Evolutionary conservation across 768 basidiomycete species (phyloP).

Genomic region (Mycena indigotica): DNA sequence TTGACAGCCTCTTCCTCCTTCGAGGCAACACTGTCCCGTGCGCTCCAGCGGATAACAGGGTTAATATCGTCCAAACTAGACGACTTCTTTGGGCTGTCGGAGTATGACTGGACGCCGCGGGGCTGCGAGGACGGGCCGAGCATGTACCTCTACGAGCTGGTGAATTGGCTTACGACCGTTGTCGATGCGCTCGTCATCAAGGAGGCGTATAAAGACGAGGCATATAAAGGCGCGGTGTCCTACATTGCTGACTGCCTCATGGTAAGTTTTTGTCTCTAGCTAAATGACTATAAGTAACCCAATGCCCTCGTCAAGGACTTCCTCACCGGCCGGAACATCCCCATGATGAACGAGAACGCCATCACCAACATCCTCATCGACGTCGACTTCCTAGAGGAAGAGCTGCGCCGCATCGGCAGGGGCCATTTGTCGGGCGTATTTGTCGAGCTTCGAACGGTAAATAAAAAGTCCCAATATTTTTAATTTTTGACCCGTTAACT

Average conservation of each 20-base stretch:
- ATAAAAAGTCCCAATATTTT: conserved; percentile 28
- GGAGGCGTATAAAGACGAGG: conserved; percentile 84
- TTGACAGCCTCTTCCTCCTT: conserved; percentile 69
- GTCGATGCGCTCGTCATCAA: conserved; percentile 88
- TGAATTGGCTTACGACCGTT: conserved; percentile 95
- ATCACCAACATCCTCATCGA: conserved; percentile 85
- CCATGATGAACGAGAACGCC: conserved; percentile 86
- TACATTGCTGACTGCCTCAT: conserved; percentile 88
- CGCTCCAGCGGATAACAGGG: conserved; percentile 73
- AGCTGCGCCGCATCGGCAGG: conserved; percentile 75
- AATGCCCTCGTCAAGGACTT: too few relatives aligned
- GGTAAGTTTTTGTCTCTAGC: conserved; percentile 61
- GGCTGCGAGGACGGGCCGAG: conserved; percentile 76
- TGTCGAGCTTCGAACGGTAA: conserved; percentile 75
- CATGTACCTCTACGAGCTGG: conserved; percentile 92
- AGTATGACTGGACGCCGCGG: conserved; percentile 90
- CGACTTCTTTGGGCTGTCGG: conserved; percentile 92
- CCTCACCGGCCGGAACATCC: conserved; percentile 72
- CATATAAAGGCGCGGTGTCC: conserved; percentile 84
- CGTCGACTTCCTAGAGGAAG: conserved; percentile 86
- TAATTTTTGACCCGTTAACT: background rate
- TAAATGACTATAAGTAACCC: too few relatives aligned
- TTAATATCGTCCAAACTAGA: conserved; percentile 91
- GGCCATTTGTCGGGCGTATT: conserved; percentile 73
- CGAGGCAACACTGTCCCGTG: conserved; percentile 63